Percentiles rank a stretch among this genome's conserved stretches.
Conservation (phyloP, 352 stramenopile genomes). For the Phytophthora litchii region DNA sequence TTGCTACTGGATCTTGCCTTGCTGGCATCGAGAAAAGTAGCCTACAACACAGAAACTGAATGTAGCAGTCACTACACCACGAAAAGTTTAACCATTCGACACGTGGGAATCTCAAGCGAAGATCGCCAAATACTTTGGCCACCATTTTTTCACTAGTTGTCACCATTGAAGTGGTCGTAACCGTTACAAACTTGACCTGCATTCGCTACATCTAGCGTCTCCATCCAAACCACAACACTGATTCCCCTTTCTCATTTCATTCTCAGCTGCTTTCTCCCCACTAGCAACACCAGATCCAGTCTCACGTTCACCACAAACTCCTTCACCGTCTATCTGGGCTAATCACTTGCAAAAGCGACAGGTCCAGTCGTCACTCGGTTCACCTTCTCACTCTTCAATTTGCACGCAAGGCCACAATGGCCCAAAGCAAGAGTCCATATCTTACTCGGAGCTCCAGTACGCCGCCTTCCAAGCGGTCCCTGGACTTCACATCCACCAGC, state of each 20-base stretch:
- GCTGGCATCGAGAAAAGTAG: background rate
- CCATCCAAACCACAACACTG: slow-evolving; percentile 9
- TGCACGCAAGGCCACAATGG: slow-evolving; percentile 21
- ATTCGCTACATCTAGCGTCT: slow-evolving; percentile 7
- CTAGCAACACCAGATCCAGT: slow-evolving; percentile 16
- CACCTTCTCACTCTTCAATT: slow-evolving; percentile 41
- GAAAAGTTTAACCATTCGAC: too few relatives aligned
- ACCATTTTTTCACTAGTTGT: slow-evolving; percentile 6
- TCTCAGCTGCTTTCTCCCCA: slow-evolving; percentile 20
- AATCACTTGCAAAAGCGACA: slow-evolving; percentile 26
- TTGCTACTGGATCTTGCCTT: slow-evolving; percentile 24
- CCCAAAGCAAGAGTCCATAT: slow-evolving; percentile 6
- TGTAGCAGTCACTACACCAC: background rate
- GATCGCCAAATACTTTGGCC: slow-evolving; percentile 7
- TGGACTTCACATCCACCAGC: background rate
- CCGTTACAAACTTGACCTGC: slow-evolving; percentile 20
- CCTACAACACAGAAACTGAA: slow-evolving; percentile 25
- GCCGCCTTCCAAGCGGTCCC: background rate
- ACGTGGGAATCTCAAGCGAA: too few relatives aligned
- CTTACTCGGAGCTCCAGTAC: slow-evolving; percentile 10
- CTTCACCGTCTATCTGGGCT: slow-evolving; percentile 38
- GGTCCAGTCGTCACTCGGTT: slow-evolving; percentile 16
- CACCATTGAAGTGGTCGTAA: slow-evolving; percentile 30
- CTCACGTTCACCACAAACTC: slow-evolving; percentile 10
- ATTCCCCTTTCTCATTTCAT: slow-evolving; percentile 22